phyloP scores from a whole-genome alignment of 2,329 filamentous ascomycete species.

The Fusarium sp. region DNA sequence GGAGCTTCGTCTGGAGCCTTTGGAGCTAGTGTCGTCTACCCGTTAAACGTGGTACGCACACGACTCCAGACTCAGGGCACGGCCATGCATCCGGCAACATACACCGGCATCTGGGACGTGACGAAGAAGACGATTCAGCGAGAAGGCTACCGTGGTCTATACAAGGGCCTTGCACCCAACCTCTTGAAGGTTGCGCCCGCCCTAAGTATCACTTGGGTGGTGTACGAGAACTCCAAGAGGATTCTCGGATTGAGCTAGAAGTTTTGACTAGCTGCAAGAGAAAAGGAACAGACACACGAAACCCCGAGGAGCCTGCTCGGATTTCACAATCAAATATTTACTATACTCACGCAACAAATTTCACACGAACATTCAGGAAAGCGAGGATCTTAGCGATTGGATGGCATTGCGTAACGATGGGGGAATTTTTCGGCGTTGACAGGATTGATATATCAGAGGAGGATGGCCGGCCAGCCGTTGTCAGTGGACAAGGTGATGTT shows the following conservation, averaged over 20 bases:
- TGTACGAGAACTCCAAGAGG: conserved; percentile 91
- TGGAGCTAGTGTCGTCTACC: conserved; percentile 94
- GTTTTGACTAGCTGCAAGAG: neutral
- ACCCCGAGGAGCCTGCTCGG: neutral
- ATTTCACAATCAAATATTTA: conserved; percentile 29
- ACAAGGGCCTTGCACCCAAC: conserved; percentile 95
- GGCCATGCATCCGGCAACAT: conserved; percentile 88
- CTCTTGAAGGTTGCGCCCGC: conserved; percentile 95
- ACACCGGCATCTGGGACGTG: conserved; percentile 92
- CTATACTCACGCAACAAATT: conserved; percentile 31
- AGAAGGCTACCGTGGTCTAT: conserved; percentile 88
- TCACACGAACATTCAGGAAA: conserved; percentile 46
- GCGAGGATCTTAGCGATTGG: conserved; percentile 46
- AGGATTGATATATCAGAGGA: conserved; percentile 43
- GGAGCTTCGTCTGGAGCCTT: conserved; percentile 92
- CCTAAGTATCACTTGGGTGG: conserved; percentile 93
- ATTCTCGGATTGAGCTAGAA: conserved; percentile 66
- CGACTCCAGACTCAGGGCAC: conserved; percentile 95
- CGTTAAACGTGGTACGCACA: conserved; percentile 92
- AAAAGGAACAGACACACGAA: conserved; percentile 15
- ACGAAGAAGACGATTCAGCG: conserved; percentile 83
- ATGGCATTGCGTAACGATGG: conserved; percentile 44
- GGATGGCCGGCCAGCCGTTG: conserved; percentile 12
- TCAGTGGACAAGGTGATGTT: conserved; percentile 11
- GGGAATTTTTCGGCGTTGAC: conserved; percentile 43